Evolutionary conservation across 2,329 filamentous ascomycete species (phyloP).

Genomic region (Calonectria hawksworthii): DNA sequence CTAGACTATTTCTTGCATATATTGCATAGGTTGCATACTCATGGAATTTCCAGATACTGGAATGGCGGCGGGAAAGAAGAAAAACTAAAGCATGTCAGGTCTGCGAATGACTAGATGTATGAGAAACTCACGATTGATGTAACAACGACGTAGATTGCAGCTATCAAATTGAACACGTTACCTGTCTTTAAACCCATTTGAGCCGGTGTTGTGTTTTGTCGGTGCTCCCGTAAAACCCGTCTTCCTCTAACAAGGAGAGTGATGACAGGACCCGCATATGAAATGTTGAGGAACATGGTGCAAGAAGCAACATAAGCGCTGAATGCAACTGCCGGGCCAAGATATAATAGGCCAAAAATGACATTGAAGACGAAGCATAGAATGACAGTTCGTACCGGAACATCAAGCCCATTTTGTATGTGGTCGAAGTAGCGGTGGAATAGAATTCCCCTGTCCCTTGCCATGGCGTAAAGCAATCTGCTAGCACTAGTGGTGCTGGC

Average conservation of each 20-base stretch:
- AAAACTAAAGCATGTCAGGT: slow-evolving; percentile 8
- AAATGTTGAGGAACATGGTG: slow-evolving; percentile 60
- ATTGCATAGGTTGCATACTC: slow-evolving; percentile 12
- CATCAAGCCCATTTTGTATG: slow-evolving; percentile 53
- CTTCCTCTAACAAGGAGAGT: slow-evolving; percentile 52
- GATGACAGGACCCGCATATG: slow-evolving; percentile 58
- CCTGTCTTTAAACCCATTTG: slow-evolving; percentile 46
- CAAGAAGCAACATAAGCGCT: slow-evolving; percentile 58
- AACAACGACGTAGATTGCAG: slow-evolving; percentile 50
- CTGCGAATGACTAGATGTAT: neutral
- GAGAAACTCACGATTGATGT: slow-evolving; percentile 49
- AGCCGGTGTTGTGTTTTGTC: slow-evolving; percentile 41
- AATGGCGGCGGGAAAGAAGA: slow-evolving; percentile 23
- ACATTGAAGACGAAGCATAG: slow-evolving; percentile 56
- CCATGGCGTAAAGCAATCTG: slow-evolving; percentile 60
- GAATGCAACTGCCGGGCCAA: slow-evolving; percentile 59
- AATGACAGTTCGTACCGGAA: slow-evolving; percentile 56
- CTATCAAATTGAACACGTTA: slow-evolving; percentile 30
- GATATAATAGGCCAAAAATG: slow-evolving; percentile 59
- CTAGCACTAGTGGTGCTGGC: slow-evolving; percentile 59
- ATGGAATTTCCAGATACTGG: slow-evolving; percentile 23
- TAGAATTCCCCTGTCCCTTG: slow-evolving; percentile 57
- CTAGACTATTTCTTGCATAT: too few species aligned
- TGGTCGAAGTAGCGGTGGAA: slow-evolving; percentile 48
- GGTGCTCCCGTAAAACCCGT: slow-evolving; percentile 41